phyloP scores from a whole-genome alignment of 257 asterid species.

The Anisodus acutangulus region DNA sequence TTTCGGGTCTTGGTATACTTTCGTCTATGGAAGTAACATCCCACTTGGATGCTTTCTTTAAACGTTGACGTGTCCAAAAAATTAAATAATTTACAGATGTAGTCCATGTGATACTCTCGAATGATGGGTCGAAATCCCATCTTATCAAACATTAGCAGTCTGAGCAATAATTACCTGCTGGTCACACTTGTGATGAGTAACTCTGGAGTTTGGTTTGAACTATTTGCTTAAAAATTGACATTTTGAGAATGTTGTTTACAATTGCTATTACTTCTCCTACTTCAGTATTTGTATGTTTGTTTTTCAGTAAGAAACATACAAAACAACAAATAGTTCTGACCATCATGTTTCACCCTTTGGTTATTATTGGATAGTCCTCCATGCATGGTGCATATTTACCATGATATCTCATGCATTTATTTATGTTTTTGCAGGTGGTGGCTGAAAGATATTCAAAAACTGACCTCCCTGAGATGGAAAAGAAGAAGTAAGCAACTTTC shows the following conservation, averaged over 20 bases:
- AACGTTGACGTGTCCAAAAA: neutral
- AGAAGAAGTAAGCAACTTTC: conserved; percentile 70
- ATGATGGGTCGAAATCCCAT: neutral
- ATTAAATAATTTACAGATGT: neutral
- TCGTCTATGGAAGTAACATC: neutral
- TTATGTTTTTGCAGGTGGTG: conserved; percentile 63
- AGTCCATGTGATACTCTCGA: neutral
- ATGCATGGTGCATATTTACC: neutral
- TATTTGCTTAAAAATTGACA: neutral
- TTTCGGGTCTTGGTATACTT: neutral
- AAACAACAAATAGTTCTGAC: neutral
- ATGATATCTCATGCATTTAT: conserved; percentile 25
- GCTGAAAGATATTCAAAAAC: conserved; percentile 82
- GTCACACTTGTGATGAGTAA: too few relatives aligned
- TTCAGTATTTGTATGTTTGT: neutral
- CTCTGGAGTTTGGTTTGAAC: too few relatives aligned
- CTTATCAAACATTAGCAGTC: neutral
- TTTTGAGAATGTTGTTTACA: conserved; percentile 5
- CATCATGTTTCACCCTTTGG: conserved; percentile 28
- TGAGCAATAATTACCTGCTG: too few relatives aligned
- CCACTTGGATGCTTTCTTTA: neutral
- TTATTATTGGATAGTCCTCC: conserved; percentile 27
- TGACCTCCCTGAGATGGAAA: conserved; percentile 94
- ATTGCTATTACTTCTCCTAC: conserved; percentile 9
- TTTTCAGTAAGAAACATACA: conserved; percentile 19